Base-by-base conservation (phyloP, 345 rosid species). In the Eutrema heterophyllum region DNA sequence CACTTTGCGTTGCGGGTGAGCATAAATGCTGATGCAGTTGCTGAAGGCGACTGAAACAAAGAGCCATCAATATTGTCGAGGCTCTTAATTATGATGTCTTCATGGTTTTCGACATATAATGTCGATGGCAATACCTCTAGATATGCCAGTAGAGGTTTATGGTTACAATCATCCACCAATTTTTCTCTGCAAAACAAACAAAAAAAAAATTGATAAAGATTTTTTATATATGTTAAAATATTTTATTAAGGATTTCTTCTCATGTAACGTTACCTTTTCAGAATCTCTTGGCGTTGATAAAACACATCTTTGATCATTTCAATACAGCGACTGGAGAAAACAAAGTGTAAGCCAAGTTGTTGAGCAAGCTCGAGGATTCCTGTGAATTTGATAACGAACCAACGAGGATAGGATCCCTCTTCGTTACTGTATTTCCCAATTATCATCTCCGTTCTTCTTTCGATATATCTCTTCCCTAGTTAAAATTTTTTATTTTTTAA, bases 11-110 rank as follows among this genome's bases (percentile, higher is more conserved):
- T 86, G 24, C 87, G 84, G 0, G 93, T 85, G 13, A 82, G 78
- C 81, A 88, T 83, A 68, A 81, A 88, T 0, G 85, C 91, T 33
- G 78, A 27, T 14, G 93, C 89, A 16, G 93, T 90, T 36, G 96
- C 88, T 2, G 92, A 81, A 10, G 96, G 96, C 4, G 96, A 87
- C 36, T 84, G 86, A 80, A 71, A 87, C 46, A 86, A 54, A 0
- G 90, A 86, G 51, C 96, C 92, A 44, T 84, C 84, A 0, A 3
- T n/a, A 21, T 21, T 53, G 57, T 82, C 65, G 27, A 81, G 70
- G 60, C 65, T 68, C 29, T 59, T 51, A 9, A 24, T 3, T 11
- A 46, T 18, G 56, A 78, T 72, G 0, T 45, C 68, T 64, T 87
- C 74, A 57, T 61, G 13, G 43, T 72, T 81, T 29, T 71, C 24